Evolutionary conservation across 306 rosid species (phyloP).

Genomic region (Acacia confusa): DNA sequence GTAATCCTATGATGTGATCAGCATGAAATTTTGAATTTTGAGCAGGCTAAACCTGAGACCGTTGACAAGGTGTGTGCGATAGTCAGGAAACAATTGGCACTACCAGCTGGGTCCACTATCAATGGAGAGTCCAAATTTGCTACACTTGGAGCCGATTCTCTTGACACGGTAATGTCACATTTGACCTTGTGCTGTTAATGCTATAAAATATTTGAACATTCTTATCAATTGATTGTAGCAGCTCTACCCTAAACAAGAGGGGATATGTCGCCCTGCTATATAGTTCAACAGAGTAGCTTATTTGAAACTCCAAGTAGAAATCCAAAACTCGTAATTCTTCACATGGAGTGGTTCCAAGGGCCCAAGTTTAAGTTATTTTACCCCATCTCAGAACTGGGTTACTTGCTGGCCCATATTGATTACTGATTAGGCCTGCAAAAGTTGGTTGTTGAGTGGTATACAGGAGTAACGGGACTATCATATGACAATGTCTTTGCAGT

Average conservation of each 20-base stretch:
- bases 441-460: not conserved
- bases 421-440: not conserved
- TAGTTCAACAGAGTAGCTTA: not conserved
- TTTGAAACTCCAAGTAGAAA: not conserved
- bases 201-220: not conserved
- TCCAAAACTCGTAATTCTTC: not conserved
- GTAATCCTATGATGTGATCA: not conserved
- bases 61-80: constrained; percentile 62
- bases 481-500: not conserved
- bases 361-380: not conserved
- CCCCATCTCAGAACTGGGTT: not conserved
- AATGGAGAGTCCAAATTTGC: constrained; percentile 66
- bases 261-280: not conserved
- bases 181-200: not conserved
- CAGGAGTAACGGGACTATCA: not conserved
- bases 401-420: not conserved
- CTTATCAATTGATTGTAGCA: not conserved
- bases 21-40: not conserved
- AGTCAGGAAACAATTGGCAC: constrained; percentile 83
- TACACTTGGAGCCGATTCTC: constrained; percentile 91
- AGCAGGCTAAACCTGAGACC: constrained; percentile 85
- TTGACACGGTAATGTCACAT: constrained; percentile 67
- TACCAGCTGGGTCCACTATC: constrained; percentile 47
- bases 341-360: not conserved
- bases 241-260: not conserved